Percentiles rank a stretch among this genome's conserved stretches.
phyloP scores from a whole-genome alignment of 768 basidiomycete genomes.

The Serendipita sp. region DNA sequence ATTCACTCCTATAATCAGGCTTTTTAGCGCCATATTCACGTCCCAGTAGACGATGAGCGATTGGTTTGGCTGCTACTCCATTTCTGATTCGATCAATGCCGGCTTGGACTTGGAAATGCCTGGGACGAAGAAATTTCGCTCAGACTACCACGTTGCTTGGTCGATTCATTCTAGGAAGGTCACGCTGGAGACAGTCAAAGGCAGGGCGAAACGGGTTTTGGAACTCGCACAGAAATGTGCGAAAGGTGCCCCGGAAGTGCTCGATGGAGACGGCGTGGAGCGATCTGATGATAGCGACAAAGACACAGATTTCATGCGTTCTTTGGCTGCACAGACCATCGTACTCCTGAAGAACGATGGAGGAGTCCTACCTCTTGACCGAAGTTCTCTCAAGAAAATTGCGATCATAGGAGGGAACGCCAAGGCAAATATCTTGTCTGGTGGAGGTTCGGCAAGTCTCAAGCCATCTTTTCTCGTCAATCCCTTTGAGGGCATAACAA shows the following conservation, averaged over 20 bases:
- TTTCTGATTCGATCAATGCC: slow-evolving; percentile 18
- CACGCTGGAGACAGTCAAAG: slow-evolving; percentile 27
- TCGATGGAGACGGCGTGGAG: slow-evolving; percentile 35
- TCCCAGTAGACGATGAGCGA: slow-evolving; percentile 13
- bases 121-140: slow-evolving; percentile 24
- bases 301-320: slow-evolving; percentile 26
- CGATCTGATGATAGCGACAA: slow-evolving; percentile 24
- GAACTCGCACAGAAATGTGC: slow-evolving; percentile 16
- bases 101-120: slow-evolving; percentile 17
- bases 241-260: slow-evolving; percentile 9
- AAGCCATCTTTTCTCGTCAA: slow-evolving; percentile 39
- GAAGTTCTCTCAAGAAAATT: slow-evolving; percentile 14
- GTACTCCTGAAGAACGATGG: slow-evolving; percentile 30
- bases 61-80: slow-evolving; percentile 16
- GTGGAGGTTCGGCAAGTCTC: slow-evolving; percentile 23
- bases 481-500: slow-evolving; percentile 60
- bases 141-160: slow-evolving; percentile 8
- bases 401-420: slow-evolving; percentile 20
- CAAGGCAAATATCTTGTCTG: slow-evolving; percentile 15
- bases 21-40: too few relatives aligned
- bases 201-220: slow-evolving; percentile 25
- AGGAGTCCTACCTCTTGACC: slow-evolving; percentile 19
- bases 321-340: slow-evolving; percentile 25
- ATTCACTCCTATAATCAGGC: too few relatives aligned
- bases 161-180: slow-evolving; percentile 17